A percentile compares a stretch with the other conserved stretches of the same genome.
These are phyloP conservation scores for Gossypium turneri DNA, from an alignment of 345 rosid genomes.

Conservation along the genomic window DNA sequence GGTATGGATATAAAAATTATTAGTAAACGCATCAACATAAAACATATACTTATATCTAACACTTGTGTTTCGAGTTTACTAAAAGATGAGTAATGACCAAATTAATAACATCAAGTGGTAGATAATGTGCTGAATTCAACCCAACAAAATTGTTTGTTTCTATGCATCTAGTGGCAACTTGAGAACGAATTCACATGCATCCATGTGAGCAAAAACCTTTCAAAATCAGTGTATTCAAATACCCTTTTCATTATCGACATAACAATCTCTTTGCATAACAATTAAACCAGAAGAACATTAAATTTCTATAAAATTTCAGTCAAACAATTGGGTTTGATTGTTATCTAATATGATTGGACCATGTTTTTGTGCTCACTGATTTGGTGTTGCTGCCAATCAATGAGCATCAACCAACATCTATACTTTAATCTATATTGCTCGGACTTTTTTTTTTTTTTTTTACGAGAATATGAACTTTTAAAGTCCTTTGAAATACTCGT, in stretches of 20 bases:
- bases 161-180: not conserved
- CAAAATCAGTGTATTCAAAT: not conserved
- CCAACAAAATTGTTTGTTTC: slow-evolving; percentile 4
- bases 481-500: no score
- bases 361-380: not conserved
- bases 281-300: not conserved
- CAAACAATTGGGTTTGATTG: not conserved
- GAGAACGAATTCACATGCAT: slow-evolving; percentile 16
- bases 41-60: no score
- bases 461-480: no score
- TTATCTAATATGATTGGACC: not conserved
- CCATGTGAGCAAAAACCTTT: slow-evolving; percentile 18
- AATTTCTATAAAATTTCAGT: not conserved
- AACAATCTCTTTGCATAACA: not conserved
- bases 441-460: not conserved
- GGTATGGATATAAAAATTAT: no score
- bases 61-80: no score
- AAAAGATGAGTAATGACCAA: not conserved
- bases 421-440: not conserved
- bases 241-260: not conserved
- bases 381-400: not conserved
- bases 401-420: no score
- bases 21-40: no score
- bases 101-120: not conserved
- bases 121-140: not conserved